A percentile compares a stretch with the other conserved stretches of the same genome.
Conservation (phyloP, 768 basidiomycete genomes). For the Boletus rubropictus region DNA sequence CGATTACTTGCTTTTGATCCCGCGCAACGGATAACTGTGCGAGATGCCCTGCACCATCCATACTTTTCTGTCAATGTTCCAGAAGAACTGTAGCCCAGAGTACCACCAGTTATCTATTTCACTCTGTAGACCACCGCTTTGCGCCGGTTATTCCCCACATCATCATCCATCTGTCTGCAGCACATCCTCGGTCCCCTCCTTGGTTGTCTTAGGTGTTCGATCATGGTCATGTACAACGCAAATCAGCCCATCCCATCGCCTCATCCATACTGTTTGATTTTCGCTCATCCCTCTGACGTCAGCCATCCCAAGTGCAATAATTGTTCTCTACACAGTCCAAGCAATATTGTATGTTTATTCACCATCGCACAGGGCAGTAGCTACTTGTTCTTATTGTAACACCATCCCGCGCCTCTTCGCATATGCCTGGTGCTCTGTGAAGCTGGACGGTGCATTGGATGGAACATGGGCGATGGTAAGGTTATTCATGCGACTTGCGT, state of each 20-base stretch:
- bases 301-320: constrained; percentile 28
- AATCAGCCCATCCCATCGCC: constrained; percentile 26
- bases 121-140: constrained; percentile 30
- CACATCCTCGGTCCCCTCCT: constrained; percentile 17
- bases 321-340: constrained; percentile 22
- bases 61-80: constrained; percentile 72
- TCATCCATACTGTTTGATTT: constrained; percentile 28
- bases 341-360: constrained; percentile 30
- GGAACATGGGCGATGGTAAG: constrained; percentile 12
- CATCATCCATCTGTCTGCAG: constrained; percentile 22
- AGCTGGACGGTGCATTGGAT: background rate
- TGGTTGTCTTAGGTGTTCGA: constrained; percentile 34
- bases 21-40: constrained; percentile 78
- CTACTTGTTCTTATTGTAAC: constrained; percentile 19
- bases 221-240: constrained; percentile 36
- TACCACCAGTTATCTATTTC: constrained; percentile 32
- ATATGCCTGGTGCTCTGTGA: constrained; percentile 12
- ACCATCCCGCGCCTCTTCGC: constrained; percentile 8
- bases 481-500: background rate
- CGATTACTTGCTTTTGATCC: constrained; percentile 89
- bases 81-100: constrained; percentile 53
- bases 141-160: constrained; percentile 16
- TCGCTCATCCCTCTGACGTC: constrained; percentile 16
- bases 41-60: constrained; percentile 81
- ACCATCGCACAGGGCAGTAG: constrained; percentile 13